phyloP scores from a whole-genome alignment of 371 early-diverging fungal genomes.

The Haplosporangium sp. region DNA sequence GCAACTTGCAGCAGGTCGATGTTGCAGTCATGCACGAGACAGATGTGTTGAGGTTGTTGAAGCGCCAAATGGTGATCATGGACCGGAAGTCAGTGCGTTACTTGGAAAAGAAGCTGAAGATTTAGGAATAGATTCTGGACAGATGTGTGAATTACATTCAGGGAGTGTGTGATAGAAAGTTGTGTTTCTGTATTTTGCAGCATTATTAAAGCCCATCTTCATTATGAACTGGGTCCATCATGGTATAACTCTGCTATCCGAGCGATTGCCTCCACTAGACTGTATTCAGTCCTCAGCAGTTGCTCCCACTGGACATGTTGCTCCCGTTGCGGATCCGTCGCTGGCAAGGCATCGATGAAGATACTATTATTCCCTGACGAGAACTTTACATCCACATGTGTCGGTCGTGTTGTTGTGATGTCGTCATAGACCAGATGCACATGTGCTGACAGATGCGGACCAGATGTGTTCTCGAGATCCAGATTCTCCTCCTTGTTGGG shows the following conservation, averaged over 20 bases:
- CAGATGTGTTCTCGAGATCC: background rate
- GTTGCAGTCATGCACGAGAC: slow-evolving; percentile 75
- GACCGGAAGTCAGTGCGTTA: slow-evolving; percentile 61
- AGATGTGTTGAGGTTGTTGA: slow-evolving; percentile 83
- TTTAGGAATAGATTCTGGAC: slow-evolving; percentile 6
- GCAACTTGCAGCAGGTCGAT: slow-evolving; percentile 75
- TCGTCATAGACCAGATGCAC: background rate
- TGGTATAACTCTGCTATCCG: background rate
- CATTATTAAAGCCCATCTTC: too few species aligned
- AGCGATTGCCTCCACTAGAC: background rate
- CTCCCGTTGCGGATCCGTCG: background rate
- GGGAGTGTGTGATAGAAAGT: background rate
- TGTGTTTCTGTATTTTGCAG: too few species aligned
- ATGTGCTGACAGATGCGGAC: background rate
- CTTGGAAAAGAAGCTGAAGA: slow-evolving; percentile 50
- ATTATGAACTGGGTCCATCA: background rate
- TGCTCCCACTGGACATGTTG: background rate
- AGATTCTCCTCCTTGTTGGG: background rate
- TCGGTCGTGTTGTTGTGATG: background rate
- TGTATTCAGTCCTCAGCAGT: background rate
- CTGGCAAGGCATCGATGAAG: background rate
- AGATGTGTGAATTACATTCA: too few species aligned
- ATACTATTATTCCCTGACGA: background rate
- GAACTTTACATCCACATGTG: background rate
- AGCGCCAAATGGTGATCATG: slow-evolving; percentile 79